Evolutionary conservation across 2,329 filamentous ascomycete genomes (phyloP).

Genomic region (Mariannaea sp.): DNA sequence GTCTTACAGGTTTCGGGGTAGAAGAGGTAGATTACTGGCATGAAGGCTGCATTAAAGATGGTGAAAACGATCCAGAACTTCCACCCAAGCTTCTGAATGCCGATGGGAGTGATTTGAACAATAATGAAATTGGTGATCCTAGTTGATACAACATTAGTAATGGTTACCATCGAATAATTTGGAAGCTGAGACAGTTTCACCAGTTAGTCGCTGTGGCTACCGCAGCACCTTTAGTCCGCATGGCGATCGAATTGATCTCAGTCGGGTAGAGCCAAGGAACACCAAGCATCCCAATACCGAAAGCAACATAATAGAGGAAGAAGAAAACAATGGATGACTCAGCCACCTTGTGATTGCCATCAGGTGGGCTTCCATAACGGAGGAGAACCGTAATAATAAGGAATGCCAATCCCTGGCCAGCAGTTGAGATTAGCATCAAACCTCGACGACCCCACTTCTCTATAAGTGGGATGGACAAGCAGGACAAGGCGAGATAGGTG

Average conservation of each 20-base stretch:
- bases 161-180: too few species aligned
- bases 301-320: conserved; percentile 36
- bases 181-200: too few species aligned
- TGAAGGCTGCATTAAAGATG: conserved; percentile 50
- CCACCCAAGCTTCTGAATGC: conserved; percentile 51
- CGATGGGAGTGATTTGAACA: conserved; percentile 42
- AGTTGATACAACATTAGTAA: too few species aligned
- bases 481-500: background rate
- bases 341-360: background rate
- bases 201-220: conserved; percentile 16
- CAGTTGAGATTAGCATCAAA: background rate
- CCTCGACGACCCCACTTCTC: background rate
- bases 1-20: conserved; percentile 58
- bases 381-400: background rate
- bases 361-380: background rate
- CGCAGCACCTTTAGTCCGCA: conserved; percentile 47
- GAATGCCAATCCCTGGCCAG: background rate
- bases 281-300: conserved; percentile 42
- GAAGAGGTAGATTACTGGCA: conserved; percentile 53
- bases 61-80: conserved; percentile 56
- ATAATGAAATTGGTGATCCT: conserved; percentile 26
- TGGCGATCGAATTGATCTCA: conserved; percentile 48
- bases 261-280: conserved; percentile 50
- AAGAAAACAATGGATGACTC: background rate
- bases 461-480: background rate